These are phyloP conservation scores for Xylariales sp. DNA, from an alignment of 2,329 filamentous ascomycete species.

Conservation along the genomic window DNA sequence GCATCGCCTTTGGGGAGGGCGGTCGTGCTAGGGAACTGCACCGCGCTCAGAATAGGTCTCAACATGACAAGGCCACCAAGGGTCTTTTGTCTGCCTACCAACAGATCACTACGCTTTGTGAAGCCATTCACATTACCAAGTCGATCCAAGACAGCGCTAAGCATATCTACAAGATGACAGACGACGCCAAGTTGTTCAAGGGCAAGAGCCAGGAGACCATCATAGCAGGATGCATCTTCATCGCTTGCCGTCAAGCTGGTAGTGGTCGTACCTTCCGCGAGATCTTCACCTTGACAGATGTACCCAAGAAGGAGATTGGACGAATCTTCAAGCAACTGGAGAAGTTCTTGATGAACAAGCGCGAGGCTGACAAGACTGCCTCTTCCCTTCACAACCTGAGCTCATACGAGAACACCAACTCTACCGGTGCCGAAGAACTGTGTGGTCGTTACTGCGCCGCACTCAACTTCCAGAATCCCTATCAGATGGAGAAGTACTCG, in stretches of 20 bases:
- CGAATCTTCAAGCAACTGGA: slow-evolving; percentile 92
- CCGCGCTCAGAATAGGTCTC: slow-evolving; percentile 68
- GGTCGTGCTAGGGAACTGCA: slow-evolving; percentile 62
- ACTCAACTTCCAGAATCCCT: slow-evolving; percentile 66
- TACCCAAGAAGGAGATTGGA: slow-evolving; percentile 96
- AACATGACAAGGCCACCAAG: slow-evolving; percentile 79
- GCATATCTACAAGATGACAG: slow-evolving; percentile 90
- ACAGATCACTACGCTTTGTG: slow-evolving; percentile 82
- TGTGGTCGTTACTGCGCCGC: slow-evolving; percentile 87
- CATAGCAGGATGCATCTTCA: slow-evolving; percentile 95
- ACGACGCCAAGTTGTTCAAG: slow-evolving; percentile 90
- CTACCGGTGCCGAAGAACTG: slow-evolving; percentile 77
- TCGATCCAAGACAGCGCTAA: slow-evolving; percentile 86
- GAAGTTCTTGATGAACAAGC: slow-evolving; percentile 73
- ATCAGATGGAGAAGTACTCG: slow-evolving; percentile 74
- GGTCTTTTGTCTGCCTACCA: slow-evolving; percentile 78
- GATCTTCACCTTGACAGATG: slow-evolving; percentile 87
- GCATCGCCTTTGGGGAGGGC: slow-evolving; percentile 77
- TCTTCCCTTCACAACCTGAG: slow-evolving; percentile 54
- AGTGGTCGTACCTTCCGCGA: slow-evolving; percentile 90
- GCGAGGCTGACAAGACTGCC: slow-evolving; percentile 54
- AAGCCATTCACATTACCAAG: slow-evolving; percentile 75
- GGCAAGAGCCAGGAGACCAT: slow-evolving; percentile 92
- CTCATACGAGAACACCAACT: slow-evolving; percentile 68
- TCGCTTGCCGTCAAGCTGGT: slow-evolving; percentile 86